A percentile compares a stretch with the other conserved stretches of the same genome.
phyloP scores from a whole-genome alignment of 257 asterid genomes.

The Fraxinus cuspidata region DNA sequence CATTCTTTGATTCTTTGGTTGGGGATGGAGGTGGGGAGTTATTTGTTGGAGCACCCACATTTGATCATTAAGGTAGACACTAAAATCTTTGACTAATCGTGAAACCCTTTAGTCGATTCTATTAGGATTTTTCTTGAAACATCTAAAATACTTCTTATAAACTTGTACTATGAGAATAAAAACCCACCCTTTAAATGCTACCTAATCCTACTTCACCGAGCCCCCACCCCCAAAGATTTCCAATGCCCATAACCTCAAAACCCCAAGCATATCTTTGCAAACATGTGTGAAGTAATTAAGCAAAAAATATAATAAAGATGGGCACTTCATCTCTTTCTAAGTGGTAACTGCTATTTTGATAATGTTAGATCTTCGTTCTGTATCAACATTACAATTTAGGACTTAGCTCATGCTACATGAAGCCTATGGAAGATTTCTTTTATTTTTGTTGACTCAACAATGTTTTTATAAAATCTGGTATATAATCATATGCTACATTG shows the following conservation, averaged over 20 bases:
- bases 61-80: background rate
- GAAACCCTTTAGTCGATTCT: background rate
- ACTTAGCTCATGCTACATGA: background rate
- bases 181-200: background rate
- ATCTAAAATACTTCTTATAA: background rate
- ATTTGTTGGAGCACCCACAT: background rate
- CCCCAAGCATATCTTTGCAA: background rate
- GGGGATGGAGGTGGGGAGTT: background rate
- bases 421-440: background rate
- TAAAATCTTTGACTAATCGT: background rate
- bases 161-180: background rate
- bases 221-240: background rate
- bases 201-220: background rate
- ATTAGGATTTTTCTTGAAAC: background rate
- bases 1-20: background rate
- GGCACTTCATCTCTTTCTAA: background rate
- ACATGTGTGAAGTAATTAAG: background rate
- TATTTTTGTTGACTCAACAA: background rate
- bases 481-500: background rate
- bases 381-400: background rate
- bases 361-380: background rate
- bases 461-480: background rate
- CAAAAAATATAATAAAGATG: background rate
- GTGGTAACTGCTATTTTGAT: background rate
- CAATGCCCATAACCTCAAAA: background rate